Conservation (phyloP, 2,329 filamentous ascomycete genomes). For the Alternaria sp. region DNA sequence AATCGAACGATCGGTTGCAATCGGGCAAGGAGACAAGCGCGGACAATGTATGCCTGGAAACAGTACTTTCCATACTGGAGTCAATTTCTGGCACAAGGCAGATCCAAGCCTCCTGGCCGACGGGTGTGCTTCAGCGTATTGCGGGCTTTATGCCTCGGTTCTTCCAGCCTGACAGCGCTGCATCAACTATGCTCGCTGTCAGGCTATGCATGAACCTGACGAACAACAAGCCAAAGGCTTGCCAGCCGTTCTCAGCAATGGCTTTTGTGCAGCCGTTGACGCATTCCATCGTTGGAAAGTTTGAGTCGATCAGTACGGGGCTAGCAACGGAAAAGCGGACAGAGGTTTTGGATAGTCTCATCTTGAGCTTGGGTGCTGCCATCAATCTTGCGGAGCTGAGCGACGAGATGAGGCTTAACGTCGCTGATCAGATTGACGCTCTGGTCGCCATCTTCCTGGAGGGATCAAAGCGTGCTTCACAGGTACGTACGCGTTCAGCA, state of each 20-base stretch:
- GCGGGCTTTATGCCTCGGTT: slow-evolving; percentile 53
- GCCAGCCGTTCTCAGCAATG: slow-evolving; percentile 67
- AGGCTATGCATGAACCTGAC: slow-evolving; percentile 84
- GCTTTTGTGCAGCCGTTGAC: slow-evolving; percentile 57
- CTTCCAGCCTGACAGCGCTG: slow-evolving; percentile 23
- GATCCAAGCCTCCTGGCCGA: slow-evolving; percentile 46
- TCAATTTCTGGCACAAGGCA: slow-evolving; percentile 54
- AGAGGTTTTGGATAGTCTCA: slow-evolving; percentile 68
- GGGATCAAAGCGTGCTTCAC: slow-evolving; percentile 68
- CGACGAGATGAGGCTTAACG: slow-evolving; percentile 57
- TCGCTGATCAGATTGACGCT: slow-evolving; percentile 56
- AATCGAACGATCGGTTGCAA: slow-evolving; percentile 22
- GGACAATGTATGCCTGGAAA: slow-evolving; percentile 42
- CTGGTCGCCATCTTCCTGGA: slow-evolving; percentile 72
- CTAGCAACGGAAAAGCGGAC: slow-evolving; percentile 61
- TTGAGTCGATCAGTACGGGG: slow-evolving; percentile 25
- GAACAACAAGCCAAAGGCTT: slow-evolving; percentile 76
- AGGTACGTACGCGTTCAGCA: slow-evolving; percentile 62
- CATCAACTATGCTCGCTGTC: slow-evolving; percentile 58
- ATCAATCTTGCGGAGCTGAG: slow-evolving; percentile 89
- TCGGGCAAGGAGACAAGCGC: slow-evolving; percentile 20
- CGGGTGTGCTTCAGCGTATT: slow-evolving; percentile 60
- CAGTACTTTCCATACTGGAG: slow-evolving; percentile 62
- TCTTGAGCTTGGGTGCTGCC: slow-evolving; percentile 79
- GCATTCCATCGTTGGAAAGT: slow-evolving; percentile 35